Conservation (phyloP, 805 yeast species). For the Zygoascus tannicola region DNA sequence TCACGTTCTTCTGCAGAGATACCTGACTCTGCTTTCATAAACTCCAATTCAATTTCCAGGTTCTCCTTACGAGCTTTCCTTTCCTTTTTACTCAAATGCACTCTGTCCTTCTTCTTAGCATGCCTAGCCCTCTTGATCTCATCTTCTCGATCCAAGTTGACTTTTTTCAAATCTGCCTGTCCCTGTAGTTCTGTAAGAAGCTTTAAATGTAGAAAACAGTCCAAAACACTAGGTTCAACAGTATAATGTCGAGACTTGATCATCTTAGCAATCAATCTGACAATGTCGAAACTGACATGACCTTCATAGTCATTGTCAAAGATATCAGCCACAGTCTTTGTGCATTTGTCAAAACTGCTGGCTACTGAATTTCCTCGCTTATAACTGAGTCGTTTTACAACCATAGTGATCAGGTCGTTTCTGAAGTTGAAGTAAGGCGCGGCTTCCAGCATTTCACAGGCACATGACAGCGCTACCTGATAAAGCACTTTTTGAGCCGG, state of each 20-base stretch:
- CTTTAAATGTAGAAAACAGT: slow-evolving; percentile 55
- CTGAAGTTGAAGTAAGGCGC: slow-evolving; percentile 76
- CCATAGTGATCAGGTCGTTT: slow-evolving; percentile 57
- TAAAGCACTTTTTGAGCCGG: slow-evolving; percentile 12
- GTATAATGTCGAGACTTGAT: slow-evolving; percentile 64
- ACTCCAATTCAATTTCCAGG: slow-evolving; percentile 80
- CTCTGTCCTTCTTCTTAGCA: slow-evolving; percentile 75
- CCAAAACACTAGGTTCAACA: slow-evolving; percentile 76
- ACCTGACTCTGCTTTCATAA: slow-evolving; percentile 77
- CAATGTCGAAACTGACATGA: slow-evolving; percentile 64
- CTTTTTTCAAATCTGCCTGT: slow-evolving; percentile 33
- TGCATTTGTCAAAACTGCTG: slow-evolving; percentile 45
- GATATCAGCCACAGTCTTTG: slow-evolving; percentile 59
- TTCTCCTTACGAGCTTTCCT: slow-evolving; percentile 79
- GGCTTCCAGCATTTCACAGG: slow-evolving; percentile 62
- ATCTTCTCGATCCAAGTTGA: slow-evolving; percentile 30
- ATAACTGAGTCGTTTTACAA: slow-evolving; percentile 59
- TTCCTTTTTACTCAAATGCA: slow-evolving; percentile 84
- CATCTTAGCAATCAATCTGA: slow-evolving; percentile 58
- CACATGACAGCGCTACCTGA: slow-evolving; percentile 45
- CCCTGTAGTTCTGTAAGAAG: slow-evolving; percentile 31
- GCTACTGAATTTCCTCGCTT: slow-evolving; percentile 32
- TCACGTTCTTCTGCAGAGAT: slow-evolving; percentile 85
- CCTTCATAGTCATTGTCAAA: slow-evolving; percentile 75
- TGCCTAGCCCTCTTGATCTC: slow-evolving; percentile 36